Evolutionary conservation across 2,329 filamentous ascomycete genomes (phyloP), one percentile per base, ranked within the genome.

Genomic region (Penicillium sp.): DNA sequence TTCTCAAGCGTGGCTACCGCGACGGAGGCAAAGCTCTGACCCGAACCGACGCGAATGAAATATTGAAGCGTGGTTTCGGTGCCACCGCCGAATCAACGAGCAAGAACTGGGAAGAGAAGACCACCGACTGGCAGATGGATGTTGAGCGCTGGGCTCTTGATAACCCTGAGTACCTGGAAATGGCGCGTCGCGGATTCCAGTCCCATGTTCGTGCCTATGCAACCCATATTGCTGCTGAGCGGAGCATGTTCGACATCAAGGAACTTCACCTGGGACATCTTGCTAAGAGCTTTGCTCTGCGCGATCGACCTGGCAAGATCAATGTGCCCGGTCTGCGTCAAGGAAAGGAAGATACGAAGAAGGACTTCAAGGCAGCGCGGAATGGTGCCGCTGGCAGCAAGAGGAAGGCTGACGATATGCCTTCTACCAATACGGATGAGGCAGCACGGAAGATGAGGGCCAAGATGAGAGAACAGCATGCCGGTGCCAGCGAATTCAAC

Each of bases 171-270:
- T 84, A 89, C 37, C 83, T 96, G 4, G 91, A 96, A 66, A 83
- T 92, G 66, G 93, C 89, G 0, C 85, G 91, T 20, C 86, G 90
- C 63, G 94, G 88, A 0, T 99, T 90, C 77, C 91, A 95, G 69
- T 94, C 90, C 49, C 92, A 97, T 68, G 88, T 99, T 52, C 84
- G 94, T 52, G 94, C 94, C 1, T 99, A 99, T 72, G 92, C 94
- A 2, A 99, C 94, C 0, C 94, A 99, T 73, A 85, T 93, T 26
- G 87, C 89, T 27, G 87, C 88, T 42, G 94, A 99, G 77, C 83
- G 94, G 50, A 79, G 80, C 50, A 92, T 89, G 70, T 99, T 99
- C 72, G 90, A 97, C 72, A 95, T 97, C 74, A 92, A 90, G 57
- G 85, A 90, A 67, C 77, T 99, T 45, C 94, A 99, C 72, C 77